Evolutionary conservation across 1,284 basidiomycete species (phyloP), one percentile per base, ranked within the genome.

Genomic region (Cutaneotrichosporon cyanovorans): DNA sequence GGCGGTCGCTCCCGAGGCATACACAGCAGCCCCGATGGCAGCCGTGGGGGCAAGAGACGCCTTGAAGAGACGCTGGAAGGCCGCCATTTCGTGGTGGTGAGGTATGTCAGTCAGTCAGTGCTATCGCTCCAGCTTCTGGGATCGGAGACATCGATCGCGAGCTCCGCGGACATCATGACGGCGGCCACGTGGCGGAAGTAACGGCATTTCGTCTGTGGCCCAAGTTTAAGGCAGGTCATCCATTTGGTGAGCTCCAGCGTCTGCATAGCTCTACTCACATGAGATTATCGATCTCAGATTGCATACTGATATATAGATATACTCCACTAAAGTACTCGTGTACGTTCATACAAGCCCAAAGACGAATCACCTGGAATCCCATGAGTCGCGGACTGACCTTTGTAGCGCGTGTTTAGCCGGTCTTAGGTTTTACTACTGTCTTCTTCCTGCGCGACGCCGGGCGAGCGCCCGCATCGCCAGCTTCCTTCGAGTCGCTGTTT

Each of bases 1-100:
- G 7, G 45, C 32, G 36, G 52, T 38, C 5, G 50, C 19, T n/a
- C 51, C 50, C 9, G 51, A 35, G 21, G 45, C 41, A 35, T 39
- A 39, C 21, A 53, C 28, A 4, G 46, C 53, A 12, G 46, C 45
- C 1, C 48, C 53, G 28, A 56, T 10, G 41, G 50, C 49, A 18
- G 51, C 37, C n/a, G 53, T 31, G 15, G 56, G 50, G 16, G 46
- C 37, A 20, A 49, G 19, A 1, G 52, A 44, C 19, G 51, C 52
- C 37, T 48, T 47, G 42, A 58, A 48, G 50, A 60, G 34, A 41
- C 58, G 56, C 50, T 58, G 43, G 44, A 45, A 53, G 34, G 50
- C 49, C 40, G 49, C 45, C 50, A 51, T 51, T 43, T 48, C 45
- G 12, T 31, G 33, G 30, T 14, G 30, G n/a, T 36, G 22, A 37